A percentile compares a stretch with the other conserved stretches of the same genome.
Conservation (phyloP, 306 rosid genomes). For the Vachellia collinsii region DNA sequence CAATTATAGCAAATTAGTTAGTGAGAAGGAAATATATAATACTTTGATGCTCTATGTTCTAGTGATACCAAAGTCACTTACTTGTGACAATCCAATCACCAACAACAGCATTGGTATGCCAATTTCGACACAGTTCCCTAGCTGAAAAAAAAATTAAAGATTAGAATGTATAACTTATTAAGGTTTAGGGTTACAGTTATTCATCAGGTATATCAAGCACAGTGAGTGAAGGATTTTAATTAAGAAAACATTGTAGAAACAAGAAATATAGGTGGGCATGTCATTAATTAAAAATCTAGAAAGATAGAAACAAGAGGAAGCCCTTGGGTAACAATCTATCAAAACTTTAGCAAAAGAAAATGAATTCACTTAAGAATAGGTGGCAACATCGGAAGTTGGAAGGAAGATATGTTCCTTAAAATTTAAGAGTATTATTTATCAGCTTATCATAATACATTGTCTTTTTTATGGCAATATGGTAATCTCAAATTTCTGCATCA, state of each 20-base stretch:
- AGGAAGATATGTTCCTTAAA: conserved; percentile 7
- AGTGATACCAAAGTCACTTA: conserved; percentile 49
- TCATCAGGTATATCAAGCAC: conserved; percentile 19
- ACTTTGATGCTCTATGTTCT: conserved; percentile 9
- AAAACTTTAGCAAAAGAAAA: conserved; percentile 5
- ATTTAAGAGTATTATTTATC: not conserved
- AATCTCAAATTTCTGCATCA: not conserved
- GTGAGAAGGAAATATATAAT: conserved; percentile 9
- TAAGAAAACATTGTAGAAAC: not conserved
- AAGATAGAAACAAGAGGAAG: conserved; percentile 15
- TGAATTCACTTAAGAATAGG: conserved; percentile 6
- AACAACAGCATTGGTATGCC: conserved; percentile 89
- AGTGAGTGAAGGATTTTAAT: conserved; percentile 21
- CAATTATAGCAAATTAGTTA: conserved; percentile 38
- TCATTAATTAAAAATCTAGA: not conserved
- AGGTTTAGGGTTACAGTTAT: not conserved
- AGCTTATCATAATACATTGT: conserved; percentile 15
- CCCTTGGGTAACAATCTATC: not conserved
- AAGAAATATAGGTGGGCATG: not conserved
- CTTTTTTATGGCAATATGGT: conserved; percentile 3
- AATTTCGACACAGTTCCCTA: conserved; percentile 92
- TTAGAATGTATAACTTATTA: not conserved
- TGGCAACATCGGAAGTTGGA: not conserved
- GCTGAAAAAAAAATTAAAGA: conserved; percentile 53
- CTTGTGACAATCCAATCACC: conserved; percentile 86